Percentiles rank a stretch among this genome's conserved stretches.
These are phyloP conservation scores for Uncinocarpus reesii DNA, from an alignment of 2,329 filamentous ascomycete species.

Conservation along the genomic window DNA sequence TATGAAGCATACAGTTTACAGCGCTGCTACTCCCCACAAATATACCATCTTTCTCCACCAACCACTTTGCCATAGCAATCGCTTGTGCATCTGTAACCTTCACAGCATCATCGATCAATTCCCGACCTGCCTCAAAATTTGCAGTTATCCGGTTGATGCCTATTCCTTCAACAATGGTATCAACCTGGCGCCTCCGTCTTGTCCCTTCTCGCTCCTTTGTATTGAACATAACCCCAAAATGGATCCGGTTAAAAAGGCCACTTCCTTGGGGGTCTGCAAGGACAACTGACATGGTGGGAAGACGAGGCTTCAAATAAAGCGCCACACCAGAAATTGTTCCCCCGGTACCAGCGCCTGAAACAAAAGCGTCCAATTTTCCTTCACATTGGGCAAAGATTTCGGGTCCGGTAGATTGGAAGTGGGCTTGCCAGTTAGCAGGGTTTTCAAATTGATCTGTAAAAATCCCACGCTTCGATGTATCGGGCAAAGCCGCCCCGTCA, in stretches of 20 bases:
- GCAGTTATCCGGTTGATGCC: conserved; percentile 89
- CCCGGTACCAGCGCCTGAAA: conserved; percentile 87
- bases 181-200: conserved; percentile 76
- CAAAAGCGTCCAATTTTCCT: conserved; percentile 71
- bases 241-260: conserved; percentile 82
- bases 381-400: conserved; percentile 75
- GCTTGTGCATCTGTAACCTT: conserved; percentile 82
- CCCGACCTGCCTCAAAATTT: conserved; percentile 80
- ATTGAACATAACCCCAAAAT: conserved; percentile 93
- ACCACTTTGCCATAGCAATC: conserved; percentile 84
- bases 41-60: conserved; percentile 90
- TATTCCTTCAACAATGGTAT: conserved; percentile 91
- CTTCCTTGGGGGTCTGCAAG: conserved; percentile 91
- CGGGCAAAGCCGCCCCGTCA: conserved; percentile 13
- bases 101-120: conserved; percentile 82
- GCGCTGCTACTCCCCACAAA: conserved; percentile 90
- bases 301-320: conserved; percentile 63
- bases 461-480: conserved; percentile 62
- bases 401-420: conserved; percentile 72
- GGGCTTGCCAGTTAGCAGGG: conserved; percentile 75
- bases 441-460: conserved; percentile 97
- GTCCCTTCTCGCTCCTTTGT: conserved; percentile 83
- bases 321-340: conserved; percentile 86
- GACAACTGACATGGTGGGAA: conserved; percentile 58
- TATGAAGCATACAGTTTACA: conserved; percentile 63